phyloP scores from a whole-genome alignment of 768 basidiomycete genomes.

The Sarcomyxa edulis region DNA sequence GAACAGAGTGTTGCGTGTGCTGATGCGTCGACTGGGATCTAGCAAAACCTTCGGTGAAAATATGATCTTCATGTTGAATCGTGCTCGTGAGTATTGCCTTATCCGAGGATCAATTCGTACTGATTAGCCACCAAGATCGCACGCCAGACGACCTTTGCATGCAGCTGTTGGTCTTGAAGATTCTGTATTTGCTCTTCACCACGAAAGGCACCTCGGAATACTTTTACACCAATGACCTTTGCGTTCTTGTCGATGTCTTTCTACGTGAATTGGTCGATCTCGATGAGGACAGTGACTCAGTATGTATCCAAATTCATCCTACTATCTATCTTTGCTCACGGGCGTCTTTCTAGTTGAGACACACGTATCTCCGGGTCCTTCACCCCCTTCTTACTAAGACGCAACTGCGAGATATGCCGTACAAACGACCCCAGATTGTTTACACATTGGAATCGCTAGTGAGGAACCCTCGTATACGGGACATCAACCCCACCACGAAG shows the following conservation, averaged over 20 bases:
- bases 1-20: constrained; percentile 79
- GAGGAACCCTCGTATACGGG: constrained; percentile 69
- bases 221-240: constrained; percentile 96
- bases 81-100: constrained; percentile 61
- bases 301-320: constrained; percentile 43
- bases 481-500: constrained; percentile 82
- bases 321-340: no score
- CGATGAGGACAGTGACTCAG: constrained; percentile 91
- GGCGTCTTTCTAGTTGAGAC: constrained; percentile 80
- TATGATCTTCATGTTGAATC: constrained; percentile 98
- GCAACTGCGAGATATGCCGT: constrained; percentile 77
- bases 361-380: constrained; percentile 94
- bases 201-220: constrained; percentile 91
- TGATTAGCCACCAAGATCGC: constrained; percentile 44
- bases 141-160: constrained; percentile 91
- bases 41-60: constrained; percentile 97
- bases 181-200: constrained; percentile 92
- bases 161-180: constrained; percentile 90
- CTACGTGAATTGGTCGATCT: constrained; percentile 89
- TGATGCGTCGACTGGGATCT: constrained; percentile 80
- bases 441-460: constrained; percentile 75
- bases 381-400: constrained; percentile 94
- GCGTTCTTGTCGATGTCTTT: constrained; percentile 96
- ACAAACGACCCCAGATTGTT: constrained; percentile 90
- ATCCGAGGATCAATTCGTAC: no score